Percentiles rank a stretch among this genome's conserved stretches.
Conservation (phyloP, 163 green algal species). For the Trebouxiophyceae sp. region DNA sequence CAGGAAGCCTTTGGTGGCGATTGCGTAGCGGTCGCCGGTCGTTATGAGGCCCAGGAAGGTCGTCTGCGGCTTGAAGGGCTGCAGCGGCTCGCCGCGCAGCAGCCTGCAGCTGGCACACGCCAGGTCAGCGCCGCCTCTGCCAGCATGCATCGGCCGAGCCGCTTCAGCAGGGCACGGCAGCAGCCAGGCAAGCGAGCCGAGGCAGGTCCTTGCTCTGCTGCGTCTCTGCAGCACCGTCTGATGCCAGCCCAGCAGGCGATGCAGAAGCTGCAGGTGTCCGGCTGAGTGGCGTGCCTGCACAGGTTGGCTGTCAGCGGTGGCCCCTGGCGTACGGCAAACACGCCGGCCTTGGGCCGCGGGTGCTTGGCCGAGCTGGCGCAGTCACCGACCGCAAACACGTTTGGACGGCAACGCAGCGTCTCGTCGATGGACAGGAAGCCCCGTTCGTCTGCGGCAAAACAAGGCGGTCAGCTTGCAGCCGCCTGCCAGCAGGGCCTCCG, state of each 20-base stretch:
- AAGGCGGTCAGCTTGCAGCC: too few species aligned
- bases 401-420: constrained; percentile 42
- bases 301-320: constrained; percentile 80
- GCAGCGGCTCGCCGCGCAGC: constrained; percentile 48
- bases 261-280: not conserved
- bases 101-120: too few species aligned
- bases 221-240: too few species aligned
- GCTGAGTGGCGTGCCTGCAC: constrained; percentile 11
- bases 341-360: constrained; percentile 91
- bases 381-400: constrained; percentile 91
- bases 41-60: constrained; percentile 72
- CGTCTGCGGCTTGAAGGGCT: constrained; percentile 70
- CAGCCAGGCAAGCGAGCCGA: too few species aligned
- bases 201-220: too few species aligned
- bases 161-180: too few species aligned
- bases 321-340: constrained; percentile 91
- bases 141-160: too few species aligned
- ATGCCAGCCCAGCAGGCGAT: not conserved
- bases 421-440: constrained; percentile 70
- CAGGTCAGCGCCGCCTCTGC: too few species aligned
- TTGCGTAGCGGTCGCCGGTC: constrained; percentile 40
- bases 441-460: constrained; percentile 26
- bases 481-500: too few species aligned
- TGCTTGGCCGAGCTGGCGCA: constrained; percentile 53
- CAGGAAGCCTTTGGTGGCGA: constrained; percentile 61